phyloP scores from a whole-genome alignment of 352 stramenopile species.

The Globisporangium emineosum region DNA sequence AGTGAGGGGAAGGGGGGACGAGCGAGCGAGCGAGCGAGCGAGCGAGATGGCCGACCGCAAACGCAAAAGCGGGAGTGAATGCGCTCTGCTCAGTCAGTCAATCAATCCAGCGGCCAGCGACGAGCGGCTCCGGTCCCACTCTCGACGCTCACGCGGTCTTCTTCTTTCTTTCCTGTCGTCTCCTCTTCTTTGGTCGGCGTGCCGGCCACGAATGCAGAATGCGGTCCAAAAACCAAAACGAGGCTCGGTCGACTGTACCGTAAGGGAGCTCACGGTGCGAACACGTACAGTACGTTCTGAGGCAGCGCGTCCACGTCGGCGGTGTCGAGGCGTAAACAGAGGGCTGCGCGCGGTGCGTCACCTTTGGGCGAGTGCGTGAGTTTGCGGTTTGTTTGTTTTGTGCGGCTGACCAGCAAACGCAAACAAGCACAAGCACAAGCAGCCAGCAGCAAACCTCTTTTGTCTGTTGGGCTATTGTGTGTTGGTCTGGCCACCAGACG shows the following conservation, averaged over 20 bases:
- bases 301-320: conserved; percentile 7
- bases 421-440: no score
- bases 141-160: conserved; percentile 5
- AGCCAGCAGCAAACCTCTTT: background rate
- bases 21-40: no score
- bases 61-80: no score
- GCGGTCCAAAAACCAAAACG: no score
- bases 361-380: background rate
- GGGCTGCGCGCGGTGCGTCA: conserved; percentile 1
- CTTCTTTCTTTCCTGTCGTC: conserved; percentile 2
- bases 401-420: background rate
- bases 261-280: background rate
- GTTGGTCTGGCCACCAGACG: no score
- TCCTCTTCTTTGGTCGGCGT: background rate
- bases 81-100: conserved; percentile 1
- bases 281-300: background rate
- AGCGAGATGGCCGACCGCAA: background rate
- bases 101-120: conserved; percentile 10
- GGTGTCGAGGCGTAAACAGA: background rate
- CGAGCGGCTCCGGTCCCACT: conserved; percentile 13
- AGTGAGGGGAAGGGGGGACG: background rate
- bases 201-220: background rate
- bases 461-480: no score
- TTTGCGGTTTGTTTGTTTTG: background rate
- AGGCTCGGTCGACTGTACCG: no score